Evolutionary conservation across 768 basidiomycete genomes (phyloP).

Genomic region (Leccinum longicurvipes): DNA sequence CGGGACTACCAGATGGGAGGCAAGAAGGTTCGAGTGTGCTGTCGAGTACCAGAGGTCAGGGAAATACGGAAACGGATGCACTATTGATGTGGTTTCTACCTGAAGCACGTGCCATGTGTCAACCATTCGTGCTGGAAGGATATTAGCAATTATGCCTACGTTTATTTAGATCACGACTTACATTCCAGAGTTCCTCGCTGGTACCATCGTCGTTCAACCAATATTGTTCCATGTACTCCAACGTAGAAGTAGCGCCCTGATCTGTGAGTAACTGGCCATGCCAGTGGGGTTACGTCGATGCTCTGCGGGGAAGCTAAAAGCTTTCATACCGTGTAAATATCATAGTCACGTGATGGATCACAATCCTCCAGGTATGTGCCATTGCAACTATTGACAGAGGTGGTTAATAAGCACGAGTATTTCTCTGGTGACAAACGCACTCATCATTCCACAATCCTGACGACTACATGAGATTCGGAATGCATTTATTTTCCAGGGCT

Average conservation of each 20-base stretch:
- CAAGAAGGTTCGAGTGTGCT: slow-evolving; percentile 61
- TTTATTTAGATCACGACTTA: slow-evolving; percentile 25
- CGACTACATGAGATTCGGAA: slow-evolving; percentile 3
- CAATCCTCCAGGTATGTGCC: slow-evolving; percentile 33
- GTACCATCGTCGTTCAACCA: slow-evolving; percentile 62
- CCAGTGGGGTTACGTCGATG: background rate
- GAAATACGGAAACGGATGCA: background rate
- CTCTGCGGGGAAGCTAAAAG: background rate
- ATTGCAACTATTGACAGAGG: slow-evolving; percentile 47
- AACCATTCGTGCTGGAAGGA: slow-evolving; percentile 63
- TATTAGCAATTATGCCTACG: background rate
- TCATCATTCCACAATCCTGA: slow-evolving; percentile 66
- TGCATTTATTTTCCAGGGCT: background rate
- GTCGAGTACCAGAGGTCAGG: slow-evolving; percentile 7
- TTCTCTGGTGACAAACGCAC: slow-evolving; percentile 31
- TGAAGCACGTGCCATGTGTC: slow-evolving; percentile 58
- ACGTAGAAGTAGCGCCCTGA: slow-evolving; percentile 57
- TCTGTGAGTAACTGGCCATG: slow-evolving; percentile 47
- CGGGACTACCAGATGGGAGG: slow-evolving; percentile 54
- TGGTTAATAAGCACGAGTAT: background rate
- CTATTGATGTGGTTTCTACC: slow-evolving; percentile 12
- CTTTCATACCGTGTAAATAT: slow-evolving; percentile 38
- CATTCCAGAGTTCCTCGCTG: slow-evolving; percentile 69
- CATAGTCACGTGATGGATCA: slow-evolving; percentile 45
- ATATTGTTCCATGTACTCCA: slow-evolving; percentile 57